Evolutionary conservation across 202 grass and related monocot genomes (phyloP).

Genomic region (Schoenoplectus tabernaemontani): DNA sequence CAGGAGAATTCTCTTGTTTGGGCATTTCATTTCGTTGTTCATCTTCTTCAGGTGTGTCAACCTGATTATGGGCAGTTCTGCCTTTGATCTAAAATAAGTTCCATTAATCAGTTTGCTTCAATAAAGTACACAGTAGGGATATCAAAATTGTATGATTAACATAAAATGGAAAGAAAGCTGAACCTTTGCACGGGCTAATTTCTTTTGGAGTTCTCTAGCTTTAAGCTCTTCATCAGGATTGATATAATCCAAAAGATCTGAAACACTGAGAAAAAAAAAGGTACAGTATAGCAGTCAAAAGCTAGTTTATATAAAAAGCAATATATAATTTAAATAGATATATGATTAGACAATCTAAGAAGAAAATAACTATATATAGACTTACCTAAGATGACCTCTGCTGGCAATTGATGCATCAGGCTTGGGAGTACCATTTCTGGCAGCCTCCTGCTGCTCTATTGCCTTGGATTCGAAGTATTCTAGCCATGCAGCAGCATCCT

Average conservation of each 20-base stretch:
- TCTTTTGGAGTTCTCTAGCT: conserved; percentile 91
- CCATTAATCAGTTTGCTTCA: conserved; percentile 18
- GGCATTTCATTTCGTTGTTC: conserved; percentile 43
- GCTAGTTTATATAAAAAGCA: neutral
- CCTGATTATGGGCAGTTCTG: conserved; percentile 49
- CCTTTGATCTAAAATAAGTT: conserved; percentile 66
- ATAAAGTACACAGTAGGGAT: neutral
- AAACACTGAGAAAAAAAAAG: conserved; percentile 53
- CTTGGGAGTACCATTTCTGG: conserved; percentile 96
- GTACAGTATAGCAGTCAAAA: conserved; percentile 27
- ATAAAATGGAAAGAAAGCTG: conserved; percentile 10
- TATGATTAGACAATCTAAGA: neutral
- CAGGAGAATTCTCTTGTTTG: conserved; percentile 37
- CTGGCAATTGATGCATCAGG: conserved; percentile 99
- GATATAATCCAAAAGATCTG: conserved; percentile 98
- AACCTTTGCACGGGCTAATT: conserved; percentile 94
- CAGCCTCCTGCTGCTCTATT: conserved; percentile 97
- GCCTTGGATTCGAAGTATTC: conserved; percentile 98
- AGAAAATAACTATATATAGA: conserved; percentile 21
- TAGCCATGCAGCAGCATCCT: conserved; percentile 98
- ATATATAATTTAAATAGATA: neutral
- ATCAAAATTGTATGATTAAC: neutral
- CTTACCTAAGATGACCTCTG: conserved; percentile 96
- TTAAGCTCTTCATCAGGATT: conserved; percentile 92
- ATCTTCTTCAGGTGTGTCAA: conserved; percentile 55